Evolutionary conservation across 352 stramenopile species (phyloP).

Genomic region (Blastocystis sp.): DNA sequence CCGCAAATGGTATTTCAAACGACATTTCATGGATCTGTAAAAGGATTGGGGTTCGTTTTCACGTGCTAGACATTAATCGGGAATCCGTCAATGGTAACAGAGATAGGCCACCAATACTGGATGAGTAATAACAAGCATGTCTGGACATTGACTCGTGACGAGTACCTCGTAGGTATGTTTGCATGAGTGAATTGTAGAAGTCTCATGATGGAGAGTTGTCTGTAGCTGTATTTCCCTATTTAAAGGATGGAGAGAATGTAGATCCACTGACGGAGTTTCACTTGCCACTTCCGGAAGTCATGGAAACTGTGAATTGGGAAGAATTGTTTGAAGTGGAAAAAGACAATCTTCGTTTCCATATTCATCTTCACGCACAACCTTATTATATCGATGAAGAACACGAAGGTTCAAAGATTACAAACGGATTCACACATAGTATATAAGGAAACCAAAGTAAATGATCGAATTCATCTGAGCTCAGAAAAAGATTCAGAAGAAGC

Average conservation of each 20-base stretch:
- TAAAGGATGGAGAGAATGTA: neutral
- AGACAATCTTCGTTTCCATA: neutral
- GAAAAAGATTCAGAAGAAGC: neutral
- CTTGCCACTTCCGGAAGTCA: neutral
- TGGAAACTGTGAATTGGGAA: slow-evolving; percentile 13
- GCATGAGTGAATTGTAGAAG: too few relatives aligned
- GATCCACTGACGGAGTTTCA: neutral
- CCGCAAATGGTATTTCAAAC: neutral
- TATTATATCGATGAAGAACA: neutral
- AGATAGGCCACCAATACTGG: slow-evolving; percentile 23
- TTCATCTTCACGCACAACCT: slow-evolving; percentile 22
- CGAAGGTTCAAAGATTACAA: neutral
- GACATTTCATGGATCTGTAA: neutral
- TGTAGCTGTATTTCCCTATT: neutral
- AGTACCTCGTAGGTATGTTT: neutral
- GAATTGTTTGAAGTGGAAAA: neutral
- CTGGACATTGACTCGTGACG: neutral
- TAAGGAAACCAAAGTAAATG: neutral
- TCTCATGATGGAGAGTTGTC: neutral
- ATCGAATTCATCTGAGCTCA: neutral
- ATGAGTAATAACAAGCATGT: neutral
- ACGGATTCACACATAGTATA: neutral
- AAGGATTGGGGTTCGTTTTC: neutral
- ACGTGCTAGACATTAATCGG: neutral
- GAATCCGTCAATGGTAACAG: neutral